Base-by-base conservation (phyloP, 164 flowering plant species). In the Sextonia rubra region DNA sequence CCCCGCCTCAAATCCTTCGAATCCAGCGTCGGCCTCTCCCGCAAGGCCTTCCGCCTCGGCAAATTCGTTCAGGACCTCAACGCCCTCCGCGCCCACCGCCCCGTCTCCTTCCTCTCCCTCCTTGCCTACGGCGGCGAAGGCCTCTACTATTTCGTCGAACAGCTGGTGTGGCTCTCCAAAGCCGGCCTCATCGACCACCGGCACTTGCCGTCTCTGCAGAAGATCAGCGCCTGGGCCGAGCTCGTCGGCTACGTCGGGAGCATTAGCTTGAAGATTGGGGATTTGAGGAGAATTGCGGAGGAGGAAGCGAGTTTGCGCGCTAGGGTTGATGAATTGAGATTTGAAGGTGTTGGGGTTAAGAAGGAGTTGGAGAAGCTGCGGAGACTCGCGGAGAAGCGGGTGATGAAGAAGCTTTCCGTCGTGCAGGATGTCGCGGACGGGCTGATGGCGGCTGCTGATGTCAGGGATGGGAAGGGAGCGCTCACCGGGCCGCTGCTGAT, bases 71-170 rank as follows among this genome's bases (percentile, higher is more conserved):
- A 93, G 70, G 93, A 91, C 81, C 20, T 95, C 60, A 95, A 93
- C 81, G 87, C 96, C 12, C 74, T 90, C 1, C 76, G 93, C 26
- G 47, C 86, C 2, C 49, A 32, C 44, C 77, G 74, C 48, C 77
- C 77, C 32, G 77, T 91, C 5, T 74, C 55, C 1, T 72, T 85
- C 30, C 86, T 92, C 60, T 64, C 90, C 1, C 8, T 85, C 48
- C 7, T 92, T 55, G 91, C 98, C n/a, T 88, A 90, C 56, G 97
- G 94, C 20, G 94, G 94, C 62, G 97, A 94, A 75, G 97, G 97
- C 3, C 7, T 89, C 56, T 94, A 94, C 65, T 92, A 74, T 71
- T 94, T 94, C 67, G 85, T 90, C 27, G 99, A 94, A 63, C 99
- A 94, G 79, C 85, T 91, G 66, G 83, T 92, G 6, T 94, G 97